Conservation (phyloP, 805 yeast genomes). For the Yamadazyma scolyti region DNA sequence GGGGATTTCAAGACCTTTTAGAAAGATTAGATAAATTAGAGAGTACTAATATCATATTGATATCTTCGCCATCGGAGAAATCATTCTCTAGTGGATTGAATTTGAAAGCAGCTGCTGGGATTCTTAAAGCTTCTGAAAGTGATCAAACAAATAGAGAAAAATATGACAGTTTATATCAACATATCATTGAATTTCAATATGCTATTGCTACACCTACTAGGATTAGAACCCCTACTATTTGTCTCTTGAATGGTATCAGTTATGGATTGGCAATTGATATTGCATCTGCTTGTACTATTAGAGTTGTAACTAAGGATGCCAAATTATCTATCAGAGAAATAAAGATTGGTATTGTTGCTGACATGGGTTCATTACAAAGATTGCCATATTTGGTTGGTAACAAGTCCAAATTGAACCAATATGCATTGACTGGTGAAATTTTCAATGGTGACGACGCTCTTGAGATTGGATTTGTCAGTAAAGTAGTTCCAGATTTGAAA, state of each 20-base stretch:
- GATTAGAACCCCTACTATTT: conserved; percentile 59
- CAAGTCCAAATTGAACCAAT: conserved; percentile 54
- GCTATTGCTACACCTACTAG: conserved; percentile 47
- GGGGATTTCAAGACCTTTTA: conserved; percentile 50
- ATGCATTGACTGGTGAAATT: conserved; percentile 58
- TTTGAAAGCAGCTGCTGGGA: conserved; percentile 31
- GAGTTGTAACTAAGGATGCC: conserved; percentile 52
- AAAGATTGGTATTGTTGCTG: conserved; percentile 72
- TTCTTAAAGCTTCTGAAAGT: conserved; percentile 2
- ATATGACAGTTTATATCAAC: conserved; percentile 22
- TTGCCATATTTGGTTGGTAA: conserved; percentile 52
- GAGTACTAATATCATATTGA: conserved; percentile 46
- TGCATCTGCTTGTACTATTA: conserved; percentile 53
- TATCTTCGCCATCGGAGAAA: conserved; percentile 53
- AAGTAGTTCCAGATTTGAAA: conserved; percentile 42
- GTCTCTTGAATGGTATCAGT: conserved; percentile 59
- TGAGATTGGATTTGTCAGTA: conserved; percentile 51
- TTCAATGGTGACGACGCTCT: conserved; percentile 56
- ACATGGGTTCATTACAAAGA: conserved; percentile 74
- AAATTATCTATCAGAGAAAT: conserved; percentile 64
- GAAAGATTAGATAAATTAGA: conserved; percentile 39
- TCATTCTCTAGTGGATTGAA: conserved; percentile 69
- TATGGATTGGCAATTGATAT: conserved; percentile 71
- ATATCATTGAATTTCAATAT: conserved; percentile 56
- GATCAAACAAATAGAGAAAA: conserved; percentile 12